Evolutionary conservation across 148 eudicot genomes (phyloP), one percentile per base, ranked within the genome.

Genomic region (Silene uniflora): DNA sequence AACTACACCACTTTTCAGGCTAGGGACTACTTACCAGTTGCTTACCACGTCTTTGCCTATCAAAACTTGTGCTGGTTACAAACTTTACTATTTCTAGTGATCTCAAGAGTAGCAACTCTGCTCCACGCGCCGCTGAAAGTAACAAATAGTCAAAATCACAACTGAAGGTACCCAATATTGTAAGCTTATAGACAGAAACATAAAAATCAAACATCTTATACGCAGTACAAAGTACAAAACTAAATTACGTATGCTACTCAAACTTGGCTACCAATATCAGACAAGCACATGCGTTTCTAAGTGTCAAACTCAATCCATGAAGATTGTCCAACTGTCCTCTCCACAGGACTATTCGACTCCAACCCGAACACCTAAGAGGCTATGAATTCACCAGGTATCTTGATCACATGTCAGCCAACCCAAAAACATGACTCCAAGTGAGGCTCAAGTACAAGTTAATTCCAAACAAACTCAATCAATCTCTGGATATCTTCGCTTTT

Each of bases 101-200:
- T 71, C 76, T 78, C 44, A 84, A 83, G 42, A 94, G 84, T 73
- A 94, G 79, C 77, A 90, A 35, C 73, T 83, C 82, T 65, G 98
- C 98, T 86, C 98, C 97, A 79, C 76, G 88, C 75, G 68, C 81
- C 22, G 97, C 98, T 94, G 85, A 61, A 85, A 85, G 54, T 67
- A 79, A 25, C 24, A 77, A 62, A 63, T 32, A 72, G 81, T 9
- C 35, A 54, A 21, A 71, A 39, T 60, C 62, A 60, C 12, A 52
- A 63, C 29, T 19, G n/a, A 35, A 55, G 69, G 67, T 62, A 44
- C 42, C 18, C 60, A 58, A 46, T 39, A 17, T 63, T 64, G 52
- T 19, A 49, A 59, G 12, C 4, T 39, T 39, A 39, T 39, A 39
- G 44, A 24, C n/a, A 73, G 52, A 18, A 18, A 46, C 29, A 22